phyloP scores from a whole-genome alignment of 75 land plant genomes.

The Pseudotsuga menziesii region DNA sequence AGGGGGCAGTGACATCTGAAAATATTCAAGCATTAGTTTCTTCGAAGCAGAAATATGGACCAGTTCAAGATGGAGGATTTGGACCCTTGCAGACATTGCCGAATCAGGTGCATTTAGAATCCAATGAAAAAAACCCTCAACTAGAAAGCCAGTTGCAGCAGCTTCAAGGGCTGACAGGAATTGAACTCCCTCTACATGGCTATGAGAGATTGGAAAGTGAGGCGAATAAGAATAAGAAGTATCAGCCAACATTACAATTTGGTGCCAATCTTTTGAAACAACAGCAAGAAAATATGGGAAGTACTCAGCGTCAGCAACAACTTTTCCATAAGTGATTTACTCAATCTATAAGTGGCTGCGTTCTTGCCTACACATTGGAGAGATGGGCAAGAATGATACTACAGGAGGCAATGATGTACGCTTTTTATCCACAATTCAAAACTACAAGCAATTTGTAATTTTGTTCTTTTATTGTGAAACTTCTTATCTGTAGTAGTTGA shows the following conservation, averaged over 20 bases:
- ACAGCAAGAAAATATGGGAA: neutral
- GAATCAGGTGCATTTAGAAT: conserved; percentile 8
- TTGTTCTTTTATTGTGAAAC: neutral
- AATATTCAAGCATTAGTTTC: conserved; percentile 7
- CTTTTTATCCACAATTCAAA: no score
- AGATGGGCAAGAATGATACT: no score
- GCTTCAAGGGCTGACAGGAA: conserved; percentile 29
- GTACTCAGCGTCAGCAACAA: neutral
- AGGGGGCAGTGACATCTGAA: conserved; percentile 14
- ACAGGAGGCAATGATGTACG: no score
- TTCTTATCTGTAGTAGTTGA: neutral
- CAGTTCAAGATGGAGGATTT: conserved; percentile 13
- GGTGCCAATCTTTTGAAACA: conserved; percentile 69
- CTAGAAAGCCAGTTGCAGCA: conserved; percentile 42
- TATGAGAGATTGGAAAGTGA: conserved; percentile 38
- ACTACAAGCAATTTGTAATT: conserved; percentile 1
- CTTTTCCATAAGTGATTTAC: no score
- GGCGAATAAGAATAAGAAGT: conserved; percentile 41
- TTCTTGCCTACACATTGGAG: no score
- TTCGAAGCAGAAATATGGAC: neutral
- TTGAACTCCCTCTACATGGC: conserved; percentile 28
- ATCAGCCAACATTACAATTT: conserved; percentile 63
- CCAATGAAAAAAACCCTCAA: conserved; percentile 19
- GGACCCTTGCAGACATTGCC: conserved; percentile 16
- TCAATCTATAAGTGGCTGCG: no score